Evolutionary conservation across 805 yeast species (phyloP), one percentile per base, ranked within the genome.

Genomic region (Suhomyces pyralidae): DNA sequence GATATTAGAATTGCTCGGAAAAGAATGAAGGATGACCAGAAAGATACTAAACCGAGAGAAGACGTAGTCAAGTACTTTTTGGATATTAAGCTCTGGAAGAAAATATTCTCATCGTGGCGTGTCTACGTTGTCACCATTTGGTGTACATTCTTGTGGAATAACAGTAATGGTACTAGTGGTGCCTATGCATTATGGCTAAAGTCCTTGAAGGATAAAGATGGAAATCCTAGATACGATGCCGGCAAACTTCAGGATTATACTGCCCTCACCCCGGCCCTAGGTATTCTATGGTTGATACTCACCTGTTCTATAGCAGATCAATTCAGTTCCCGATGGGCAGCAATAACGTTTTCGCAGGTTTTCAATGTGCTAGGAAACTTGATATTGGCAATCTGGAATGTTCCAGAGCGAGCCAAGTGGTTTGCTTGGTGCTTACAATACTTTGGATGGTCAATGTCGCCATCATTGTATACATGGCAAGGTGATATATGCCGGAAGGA

Each of bases 261-360:
- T 10, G 76, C 84, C 3, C 57, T 81, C n/a, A 82, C 88, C 0
- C 86, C 88, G 1, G 85, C 81, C 9, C 64, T 84, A 25, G 88
- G 88, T 6, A 73, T 84, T 40, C 61, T 79, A 1, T 83, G 69
- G 59, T 76, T 81, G 15, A 54, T 77, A 22, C 52, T 79, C 7
- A 70, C 75, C 25, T 75, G 82, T 44, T 65, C 73, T 36, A 81
- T 81, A 46, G 82, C 86, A 3, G 86, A 83, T 65, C 58, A 79
- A 17, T 72, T 79, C 5, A 51, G 57, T 17, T 73, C 79, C 26
- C 67, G 88, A 53, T 82, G 81, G 77, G 77, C 73, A 36, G 82
- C 85, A 3, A 76, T 82, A 46, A 58, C 74, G 7, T 64, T 78
- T 19, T 78, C 87, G 0, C 84, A 80, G 48, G 66, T 54, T 12